Evolutionary conservation across 257 asterid species (phyloP), one percentile per base, ranked within the genome.

Genomic region (Striga asiatica): DNA sequence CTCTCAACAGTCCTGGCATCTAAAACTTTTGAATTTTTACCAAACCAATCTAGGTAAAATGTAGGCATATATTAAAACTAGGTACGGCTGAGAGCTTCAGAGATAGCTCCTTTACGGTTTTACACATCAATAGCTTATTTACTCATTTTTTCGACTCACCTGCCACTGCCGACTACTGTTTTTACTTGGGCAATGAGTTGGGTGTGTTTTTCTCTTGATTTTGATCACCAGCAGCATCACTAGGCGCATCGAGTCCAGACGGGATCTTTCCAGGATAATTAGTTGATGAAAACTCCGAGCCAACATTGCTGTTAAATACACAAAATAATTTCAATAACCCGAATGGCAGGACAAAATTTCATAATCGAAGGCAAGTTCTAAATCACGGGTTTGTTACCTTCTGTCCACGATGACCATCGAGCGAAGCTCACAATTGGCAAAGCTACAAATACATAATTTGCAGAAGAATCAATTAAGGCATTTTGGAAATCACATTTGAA

Each of bases 371-470:
- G 47, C 24, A 55, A 39, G 61, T 6, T 5, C 45, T 17, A 69
- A 31, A 54, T 29, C 21, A 39, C 13, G 54, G 45, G 43, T 16
- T 47, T 69, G n/a, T n/a, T 74, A 85, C 95, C 95, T 74, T 71
- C 61, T 80, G 73, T 89, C 92, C 49, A 73, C 62, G 54, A 85
- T 76, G 61, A 79, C 79, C 93, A 89, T 83, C 10, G 97, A 89
- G 25, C 93, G 97, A 58, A 89, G 94, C 80, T 89, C 97, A 50
- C 95, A 89, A 70, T 85, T 89, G 0, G 87, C 87, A 31, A 82
- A 89, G 48, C 97, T 89, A 80, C 81, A 76, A 13, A 63, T 6
- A 38, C 16, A 61, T 24, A 20, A n/a, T n/a, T 22, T 18, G 43
- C 16, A 10, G 8, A 56, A 21, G 56, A 29, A 51, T 63, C 43